Base-by-base conservation (phyloP, 2,329 filamentous ascomycete species). In the Nemania diffusa region DNA sequence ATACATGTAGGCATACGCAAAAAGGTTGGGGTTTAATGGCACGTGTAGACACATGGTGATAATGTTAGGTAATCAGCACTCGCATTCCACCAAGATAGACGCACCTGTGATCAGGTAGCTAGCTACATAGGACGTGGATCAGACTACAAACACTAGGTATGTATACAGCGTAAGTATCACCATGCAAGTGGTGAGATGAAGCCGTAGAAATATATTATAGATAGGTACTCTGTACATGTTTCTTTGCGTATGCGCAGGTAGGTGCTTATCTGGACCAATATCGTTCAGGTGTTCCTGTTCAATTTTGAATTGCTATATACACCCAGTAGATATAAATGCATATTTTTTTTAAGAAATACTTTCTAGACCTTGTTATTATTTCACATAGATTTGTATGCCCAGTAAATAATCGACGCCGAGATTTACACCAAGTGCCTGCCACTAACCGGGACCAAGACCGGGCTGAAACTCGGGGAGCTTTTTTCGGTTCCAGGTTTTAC, bases 131-230 rank as follows among this genome's bases (percentile, higher is more conserved):
- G 5, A 40, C 40, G 32, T n/a, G 52, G 20, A 40, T 15, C 17
- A 56, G 13, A 29, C 37, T 20, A 42, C 24, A 17, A 7, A 29
- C 24, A 32, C 46, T 24, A 52, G 22, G 22, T 24, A 57, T 17
- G 17, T 42, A 42, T n/a, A n/a, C n/a, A n/a, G n/a, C n/a, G n/a
- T n/a, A n/a, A n/a, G n/a, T n/a, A n/a, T n/a, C n/a, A n/a, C n/a
- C n/a, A n/a, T n/a, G n/a, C n/a, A n/a, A n/a, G n/a, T n/a, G 26
- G 37, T 42, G 42, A 50, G 24, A 48, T 51, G 22, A 55, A 50
- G 42, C 24, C 6, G 60, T 50, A 32, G 20, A 34, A 51, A 52
- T 15, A 8, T 46, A 27, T 55, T 46, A n/a, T n/a, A n/a, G n/a
- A 15, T 40, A 40, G 37, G 37, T 40, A 40, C 37, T 46, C 22